A percentile compares a stretch with the other conserved stretches of the same genome.
These are phyloP conservation scores for Candida dubliniensis DNA, from an alignment of 1,139 yeast genomes.

Conservation along the genomic window DNA sequence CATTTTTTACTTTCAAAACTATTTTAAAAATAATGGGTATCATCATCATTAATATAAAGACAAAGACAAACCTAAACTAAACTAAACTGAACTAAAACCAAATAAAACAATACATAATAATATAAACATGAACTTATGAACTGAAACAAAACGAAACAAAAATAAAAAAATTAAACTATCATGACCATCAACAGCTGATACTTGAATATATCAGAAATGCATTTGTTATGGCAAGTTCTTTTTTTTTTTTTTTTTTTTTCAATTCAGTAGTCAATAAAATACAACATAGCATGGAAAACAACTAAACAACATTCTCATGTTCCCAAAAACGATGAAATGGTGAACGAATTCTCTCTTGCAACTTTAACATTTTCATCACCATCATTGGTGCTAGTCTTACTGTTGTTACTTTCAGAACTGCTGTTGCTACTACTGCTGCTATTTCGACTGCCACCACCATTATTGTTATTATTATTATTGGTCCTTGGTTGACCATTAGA, in stretches of 20 bases:
- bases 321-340: conserved; percentile 32
- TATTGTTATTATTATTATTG: conserved; percentile 1
- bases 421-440: conserved; percentile 4
- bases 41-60: background rate
- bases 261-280: too few relatives aligned
- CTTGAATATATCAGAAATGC: too few relatives aligned
- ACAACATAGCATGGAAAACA: too few relatives aligned
- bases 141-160: background rate
- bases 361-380: conserved; percentile 3
- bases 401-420: background rate
- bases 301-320: conserved; percentile 8
- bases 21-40: background rate
- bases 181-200: too few relatives aligned
- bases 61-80: background rate
- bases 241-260: too few relatives aligned
- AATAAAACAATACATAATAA: background rate
- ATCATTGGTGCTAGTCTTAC: conserved; percentile 4
- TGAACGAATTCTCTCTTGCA: conserved; percentile 17
- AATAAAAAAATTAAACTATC: background rate
- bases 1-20: background rate
- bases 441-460: conserved; percentile 1
- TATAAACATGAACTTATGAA: background rate
- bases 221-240: too few relatives aligned
- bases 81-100: background rate
- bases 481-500: background rate